phyloP scores from a whole-genome alignment of 148 eudicot genomes.

The Rhododendron simsii region DNA sequence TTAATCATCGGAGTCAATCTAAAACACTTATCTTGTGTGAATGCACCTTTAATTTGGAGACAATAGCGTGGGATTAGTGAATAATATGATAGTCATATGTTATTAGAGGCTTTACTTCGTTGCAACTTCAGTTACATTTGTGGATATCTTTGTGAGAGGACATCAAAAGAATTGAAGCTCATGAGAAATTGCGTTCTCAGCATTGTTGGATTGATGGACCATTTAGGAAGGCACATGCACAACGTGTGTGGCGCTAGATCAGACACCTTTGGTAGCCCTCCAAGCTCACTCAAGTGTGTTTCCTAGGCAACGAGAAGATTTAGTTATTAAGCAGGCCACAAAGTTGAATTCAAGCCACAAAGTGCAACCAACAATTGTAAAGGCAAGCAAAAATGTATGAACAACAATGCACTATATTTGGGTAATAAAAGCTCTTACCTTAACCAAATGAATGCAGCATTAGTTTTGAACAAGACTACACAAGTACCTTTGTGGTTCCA shows the following conservation, averaged over 20 bases:
- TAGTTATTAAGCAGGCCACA: not conserved
- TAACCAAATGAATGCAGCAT: not conserved
- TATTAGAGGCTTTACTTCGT: not conserved
- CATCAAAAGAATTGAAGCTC: not conserved
- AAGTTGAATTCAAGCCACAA: not conserved
- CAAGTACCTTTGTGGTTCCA: too few relatives aligned
- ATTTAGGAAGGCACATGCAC: not conserved
- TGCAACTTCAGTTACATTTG: conserved; percentile 5
- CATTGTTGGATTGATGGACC: not conserved
- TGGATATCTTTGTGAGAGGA: not conserved
- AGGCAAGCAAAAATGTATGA: not conserved
- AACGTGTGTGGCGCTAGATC: too few relatives aligned
- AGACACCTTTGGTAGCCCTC: too few relatives aligned
- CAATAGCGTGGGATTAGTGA: not conserved
- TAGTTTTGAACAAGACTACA: too few relatives aligned
- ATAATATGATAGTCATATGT: not conserved
- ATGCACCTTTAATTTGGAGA: not conserved
- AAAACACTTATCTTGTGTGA: not conserved
- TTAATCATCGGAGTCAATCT: not conserved
- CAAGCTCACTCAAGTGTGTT: not conserved
- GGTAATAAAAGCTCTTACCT: not conserved
- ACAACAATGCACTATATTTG: not conserved
- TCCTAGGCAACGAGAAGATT: not conserved
- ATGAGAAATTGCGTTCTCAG: not conserved
- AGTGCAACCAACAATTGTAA: not conserved